Base-by-base conservation (phyloP, 2,329 filamentous ascomycete species). In the Tothia fuscella region DNA sequence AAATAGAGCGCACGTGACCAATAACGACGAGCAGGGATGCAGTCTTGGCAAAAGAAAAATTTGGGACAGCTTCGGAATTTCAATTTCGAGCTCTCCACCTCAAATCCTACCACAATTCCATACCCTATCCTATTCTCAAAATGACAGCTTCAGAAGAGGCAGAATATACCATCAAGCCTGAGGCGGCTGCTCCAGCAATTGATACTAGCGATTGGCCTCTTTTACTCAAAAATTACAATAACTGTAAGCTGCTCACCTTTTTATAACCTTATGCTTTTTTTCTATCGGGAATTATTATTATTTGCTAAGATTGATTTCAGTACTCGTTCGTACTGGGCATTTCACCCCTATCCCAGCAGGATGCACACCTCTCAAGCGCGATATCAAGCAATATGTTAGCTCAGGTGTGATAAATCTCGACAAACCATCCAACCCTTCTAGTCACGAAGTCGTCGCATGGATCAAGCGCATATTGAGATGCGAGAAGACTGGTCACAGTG, bases 371-470 rank as follows among this genome's bases (percentile, higher is more conserved):
- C 70, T 93, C 60, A 88, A 86, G 67, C 84, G 91, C 64, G 89
- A 96, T 63, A 75, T 98, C 59, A 95, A 95, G 73, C 87, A 83
- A 50, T 98, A 96, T 70, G 80, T 98, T 61, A 89, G 83, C 63
- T 93, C 86, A 49, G 91, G 91, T 67, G 89, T 98, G 46, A 96
- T 98, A 68, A 98, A 98, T 70, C 80, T 95, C 53, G 85, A 93
- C 70, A 93, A 93, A 71, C 91, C 89, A 44, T 93, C 88, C 41
- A 98, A 98, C 71, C 89, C 89, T 42, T 95, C 88, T 52, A 91
- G 82, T 57, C 91, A 98, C 74, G 91, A 98, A 72, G 91, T 98
- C 51, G 91, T 98, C 58, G 89, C 91, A 51, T 98, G 91, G 91
- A 83, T 96, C 54, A 98, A 98, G 80, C 81, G 89, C 55, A 96